These are phyloP conservation scores for Glutinoglossum americanum DNA, from an alignment of 495 filamentous ascomycete genomes.

Conservation along the genomic window DNA sequence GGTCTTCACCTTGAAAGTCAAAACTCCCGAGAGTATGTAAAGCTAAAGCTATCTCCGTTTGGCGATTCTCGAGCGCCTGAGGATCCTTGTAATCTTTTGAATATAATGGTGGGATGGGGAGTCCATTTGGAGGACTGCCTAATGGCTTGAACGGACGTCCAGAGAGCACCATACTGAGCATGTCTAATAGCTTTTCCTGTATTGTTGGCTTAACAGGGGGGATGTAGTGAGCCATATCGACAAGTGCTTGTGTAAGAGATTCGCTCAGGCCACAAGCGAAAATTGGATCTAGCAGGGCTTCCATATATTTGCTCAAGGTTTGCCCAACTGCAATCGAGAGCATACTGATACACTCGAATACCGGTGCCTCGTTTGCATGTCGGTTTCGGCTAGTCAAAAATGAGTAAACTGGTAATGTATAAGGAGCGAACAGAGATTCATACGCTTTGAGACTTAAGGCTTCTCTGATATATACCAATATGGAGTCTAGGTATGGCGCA, in stretches of 20 bases:
- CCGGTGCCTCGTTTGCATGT: conserved; percentile 62
- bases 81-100: conserved; percentile 71
- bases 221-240: conserved; percentile 97
- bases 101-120: conserved; percentile 47
- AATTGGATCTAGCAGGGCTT: conserved; percentile 82
- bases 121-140: conserved; percentile 58
- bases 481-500: conserved; percentile 83
- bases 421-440: conserved; percentile 11
- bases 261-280: conserved; percentile 88
- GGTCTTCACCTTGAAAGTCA: conserved; percentile 50
- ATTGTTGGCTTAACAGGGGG: conserved; percentile 81
- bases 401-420: conserved; percentile 12
- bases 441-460: conserved; percentile 63
- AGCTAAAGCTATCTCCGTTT: conserved; percentile 77
- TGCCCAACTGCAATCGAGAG: conserved; percentile 87
- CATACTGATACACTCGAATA: conserved; percentile 96
- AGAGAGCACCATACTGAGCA: conserved; percentile 83
- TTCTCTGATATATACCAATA: conserved; percentile 78
- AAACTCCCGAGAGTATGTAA: conserved; percentile 88
- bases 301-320: conserved; percentile 94
- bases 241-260: conserved; percentile 79
- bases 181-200: conserved; percentile 80
- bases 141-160: conserved; percentile 79
- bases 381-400: conserved; percentile 35
- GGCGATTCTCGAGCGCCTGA: conserved; percentile 44